phyloP scores from a whole-genome alignment of 352 stramenopile species.

The Phytophthora constricta region DNA sequence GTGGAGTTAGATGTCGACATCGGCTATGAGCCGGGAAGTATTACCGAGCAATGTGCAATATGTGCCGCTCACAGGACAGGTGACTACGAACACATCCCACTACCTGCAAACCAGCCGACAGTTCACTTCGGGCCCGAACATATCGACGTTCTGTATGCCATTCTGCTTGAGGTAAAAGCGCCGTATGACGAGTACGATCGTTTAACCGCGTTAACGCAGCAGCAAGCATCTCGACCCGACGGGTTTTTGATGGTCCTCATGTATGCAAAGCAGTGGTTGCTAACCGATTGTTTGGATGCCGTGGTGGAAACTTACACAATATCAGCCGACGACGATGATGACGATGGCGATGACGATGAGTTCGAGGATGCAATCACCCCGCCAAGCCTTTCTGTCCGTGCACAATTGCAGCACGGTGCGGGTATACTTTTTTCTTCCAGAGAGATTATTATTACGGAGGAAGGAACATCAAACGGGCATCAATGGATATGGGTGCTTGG shows the following conservation, averaged over 20 bases:
- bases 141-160: slow-evolving; percentile 86
- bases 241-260: slow-evolving; percentile 86
- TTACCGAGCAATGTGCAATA: slow-evolving; percentile 43
- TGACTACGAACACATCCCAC: slow-evolving; percentile 16
- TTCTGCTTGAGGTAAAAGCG: slow-evolving; percentile 87
- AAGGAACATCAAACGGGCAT: slow-evolving; percentile 18
- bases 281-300: slow-evolving; percentile 78
- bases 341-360: slow-evolving; percentile 83
- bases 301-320: slow-evolving; percentile 51
- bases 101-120: slow-evolving; percentile 47
- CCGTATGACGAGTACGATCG: slow-evolving; percentile 89
- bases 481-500: slow-evolving; percentile 73
- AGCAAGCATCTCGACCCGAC: slow-evolving; percentile 77
- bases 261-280: slow-evolving; percentile 87
- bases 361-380: slow-evolving; percentile 90
- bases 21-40: slow-evolving; percentile 39
- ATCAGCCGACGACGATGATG: slow-evolving; percentile 62
- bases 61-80: slow-evolving; percentile 35
- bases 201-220: slow-evolving; percentile 68
- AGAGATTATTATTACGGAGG: slow-evolving; percentile 17
- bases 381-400: slow-evolving; percentile 72
- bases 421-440: slow-evolving; percentile 61
- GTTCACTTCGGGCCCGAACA: slow-evolving; percentile 82
- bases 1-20: slow-evolving; percentile 81
- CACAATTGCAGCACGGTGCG: slow-evolving; percentile 53